Base-by-base conservation (phyloP, 1,284 basidiomycete genomes). In the Trichosporon faecale region DNA sequence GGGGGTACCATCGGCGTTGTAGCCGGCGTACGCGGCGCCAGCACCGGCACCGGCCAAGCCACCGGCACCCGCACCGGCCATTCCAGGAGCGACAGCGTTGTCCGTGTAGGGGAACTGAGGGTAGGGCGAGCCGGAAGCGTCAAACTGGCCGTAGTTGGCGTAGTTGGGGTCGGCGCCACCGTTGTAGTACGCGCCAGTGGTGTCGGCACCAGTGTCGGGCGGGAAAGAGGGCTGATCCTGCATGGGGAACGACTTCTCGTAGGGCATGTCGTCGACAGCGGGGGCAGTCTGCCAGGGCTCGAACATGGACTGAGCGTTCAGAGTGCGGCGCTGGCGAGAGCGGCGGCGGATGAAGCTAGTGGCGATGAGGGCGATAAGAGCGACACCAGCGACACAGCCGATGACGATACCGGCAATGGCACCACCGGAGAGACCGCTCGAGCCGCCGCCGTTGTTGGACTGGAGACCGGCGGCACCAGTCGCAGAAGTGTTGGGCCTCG, bases 321-420 rank as follows among this genome's bases (percentile, higher is more conserved):
- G 72, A 3, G 77, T 80, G 52, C 80, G 71, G 67, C 75, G 76
- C 1, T 72, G 72, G 27, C 80, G 69, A 18, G 74, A 71, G 64
- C 75, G 74, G 68, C 79, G 78, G 49, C 79, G 68, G 60, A 79
- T 66, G 3, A 67, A 73, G 37, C 76, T 72, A 6, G 79, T 80
- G 12, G 74, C 76, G 35, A 82, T 66, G 37, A 81, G 44, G 1
- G 70, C 80, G 21, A 80, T 18, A 9, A 76, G 72, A n/a, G 74
- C 77, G 2, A 82, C 25, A 57, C 71, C 78, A 25, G 79, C 81
- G 55, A 78, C 71, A 60, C 79, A 75, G 31, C 78, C 81, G 63
- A 78, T 74, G 65, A 82, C 77, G 69, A 82, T 81, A 65, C 81
- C 81, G 31, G 77, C 77, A 63, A 82, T 75, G 9, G 72, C 70